A percentile compares a stretch with the other conserved stretches of the same genome.
phyloP scores from a whole-genome alignment of 2,329 filamentous ascomycete species.

The Fusarium scirpi region DNA sequence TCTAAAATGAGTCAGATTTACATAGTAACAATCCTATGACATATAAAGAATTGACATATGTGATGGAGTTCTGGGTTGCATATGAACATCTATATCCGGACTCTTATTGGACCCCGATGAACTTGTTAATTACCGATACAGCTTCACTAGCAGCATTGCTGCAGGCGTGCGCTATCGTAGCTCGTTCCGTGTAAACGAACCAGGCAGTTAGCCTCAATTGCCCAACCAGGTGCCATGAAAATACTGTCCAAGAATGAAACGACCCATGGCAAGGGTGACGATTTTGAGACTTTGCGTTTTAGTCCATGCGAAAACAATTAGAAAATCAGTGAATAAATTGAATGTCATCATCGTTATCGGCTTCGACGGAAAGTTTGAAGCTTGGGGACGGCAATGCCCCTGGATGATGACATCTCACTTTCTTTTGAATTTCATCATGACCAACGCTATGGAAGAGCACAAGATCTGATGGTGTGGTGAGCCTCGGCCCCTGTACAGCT shows the following conservation, averaged over 20 bases:
- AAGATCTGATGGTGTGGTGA: conserved; percentile 35
- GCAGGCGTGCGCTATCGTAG: conserved; percentile 15
- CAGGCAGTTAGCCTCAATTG: not conserved
- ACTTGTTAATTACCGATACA: not conserved
- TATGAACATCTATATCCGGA: not conserved
- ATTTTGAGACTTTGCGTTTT: not conserved
- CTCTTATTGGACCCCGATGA: not conserved
- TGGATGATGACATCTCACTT: conserved; percentile 41
- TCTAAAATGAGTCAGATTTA: not conserved
- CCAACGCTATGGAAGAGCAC: conserved; percentile 17
- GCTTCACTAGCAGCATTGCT: not conserved
- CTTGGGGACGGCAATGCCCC: conserved; percentile 32
- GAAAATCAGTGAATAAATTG: conserved; percentile 4
- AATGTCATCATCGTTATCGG: conserved; percentile 37
- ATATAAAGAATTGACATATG: not conserved
- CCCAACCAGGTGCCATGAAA: not conserved
- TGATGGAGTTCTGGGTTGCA: not conserved
- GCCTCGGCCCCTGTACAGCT: conserved; percentile 11
- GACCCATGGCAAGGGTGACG: not conserved
- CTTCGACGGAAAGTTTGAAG: conserved; percentile 33
- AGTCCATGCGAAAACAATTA: not conserved
- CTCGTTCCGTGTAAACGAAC: conserved; percentile 21
- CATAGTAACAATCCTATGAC: not conserved
- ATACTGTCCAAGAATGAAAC: conserved; percentile 3
- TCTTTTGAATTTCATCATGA: conserved; percentile 23